Evolutionary conservation across 2,329 filamentous ascomycete genomes (phyloP).

Genomic region (Leptographium procerum): DNA sequence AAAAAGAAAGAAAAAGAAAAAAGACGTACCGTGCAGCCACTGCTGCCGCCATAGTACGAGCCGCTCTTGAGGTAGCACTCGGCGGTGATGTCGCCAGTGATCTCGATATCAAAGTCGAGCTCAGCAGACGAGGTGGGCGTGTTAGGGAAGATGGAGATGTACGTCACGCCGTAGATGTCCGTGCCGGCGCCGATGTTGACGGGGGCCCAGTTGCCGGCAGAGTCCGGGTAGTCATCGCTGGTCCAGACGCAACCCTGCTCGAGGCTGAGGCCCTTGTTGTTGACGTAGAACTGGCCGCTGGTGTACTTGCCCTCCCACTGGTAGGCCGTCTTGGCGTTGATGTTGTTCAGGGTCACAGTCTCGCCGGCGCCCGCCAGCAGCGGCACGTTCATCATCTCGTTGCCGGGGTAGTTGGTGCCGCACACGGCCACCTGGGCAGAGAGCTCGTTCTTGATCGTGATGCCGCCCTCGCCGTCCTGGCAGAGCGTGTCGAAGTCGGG

Average conservation of each 20-base stretch:
- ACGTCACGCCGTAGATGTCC: slow-evolving; percentile 53
- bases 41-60: slow-evolving; percentile 44
- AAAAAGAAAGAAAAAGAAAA: not conserved
- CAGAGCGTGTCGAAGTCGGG: slow-evolving; percentile 58
- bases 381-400: slow-evolving; percentile 77
- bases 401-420: slow-evolving; percentile 93
- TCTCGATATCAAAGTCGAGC: slow-evolving; percentile 70
- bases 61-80: slow-evolving; percentile 57
- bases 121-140: slow-evolving; percentile 55
- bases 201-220: slow-evolving; percentile 76
- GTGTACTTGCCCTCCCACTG: slow-evolving; percentile 62
- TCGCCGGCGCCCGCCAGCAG: slow-evolving; percentile 49
- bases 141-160: slow-evolving; percentile 79
- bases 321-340: slow-evolving; percentile 63
- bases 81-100: slow-evolving; percentile 50
- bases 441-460: slow-evolving; percentile 68
- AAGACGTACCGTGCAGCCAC: slow-evolving; percentile 68
- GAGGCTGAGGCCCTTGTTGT: slow-evolving; percentile 59
- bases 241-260: slow-evolving; percentile 68
- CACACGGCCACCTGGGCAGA: slow-evolving; percentile 59
- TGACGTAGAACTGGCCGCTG: slow-evolving; percentile 94
- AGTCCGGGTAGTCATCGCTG: slow-evolving; percentile 33
- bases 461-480: slow-evolving; percentile 55
- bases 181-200: slow-evolving; percentile 74
- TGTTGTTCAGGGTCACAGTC: slow-evolving; percentile 59